Percentiles rank a stretch among this genome's conserved stretches.
Conservation (phyloP, 139 green algal genomes). For the Pleodorina starrii region DNA sequence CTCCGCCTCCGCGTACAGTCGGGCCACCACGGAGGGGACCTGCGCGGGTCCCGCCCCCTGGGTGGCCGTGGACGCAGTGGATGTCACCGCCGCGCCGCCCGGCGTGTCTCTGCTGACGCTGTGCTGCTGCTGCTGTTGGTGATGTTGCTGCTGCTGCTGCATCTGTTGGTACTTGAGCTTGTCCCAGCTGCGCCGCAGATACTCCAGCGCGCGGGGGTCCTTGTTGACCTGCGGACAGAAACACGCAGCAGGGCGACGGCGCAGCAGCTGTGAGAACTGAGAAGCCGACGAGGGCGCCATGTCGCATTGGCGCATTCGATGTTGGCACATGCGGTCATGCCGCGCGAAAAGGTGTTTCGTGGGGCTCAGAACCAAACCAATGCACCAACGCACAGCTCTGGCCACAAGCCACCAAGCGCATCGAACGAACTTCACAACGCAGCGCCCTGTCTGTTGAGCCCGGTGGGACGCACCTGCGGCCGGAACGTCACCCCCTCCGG, state of each 20-base stretch:
- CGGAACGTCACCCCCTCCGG: constrained; percentile 88
- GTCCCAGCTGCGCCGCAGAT: constrained; percentile 58
- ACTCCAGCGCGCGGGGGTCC: constrained; percentile 35
- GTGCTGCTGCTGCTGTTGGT: constrained; percentile 17
- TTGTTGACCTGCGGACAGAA: constrained; percentile 62
- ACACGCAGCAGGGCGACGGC: too few species aligned
- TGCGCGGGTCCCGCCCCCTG: background rate
- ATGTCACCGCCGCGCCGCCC: background rate
- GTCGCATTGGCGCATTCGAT: too few species aligned
- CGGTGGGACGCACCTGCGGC: constrained; percentile 65
- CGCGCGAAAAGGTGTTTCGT: too few species aligned
- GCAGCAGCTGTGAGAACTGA: too few species aligned
- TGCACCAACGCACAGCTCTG: too few species aligned
- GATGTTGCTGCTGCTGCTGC: constrained; percentile 21
- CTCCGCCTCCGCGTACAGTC: constrained; percentile 62
- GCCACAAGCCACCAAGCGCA: too few species aligned
- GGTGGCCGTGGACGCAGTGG: background rate
- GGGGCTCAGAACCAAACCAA: too few species aligned
- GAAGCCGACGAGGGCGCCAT: constrained; percentile 57
- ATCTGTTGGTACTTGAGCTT: background rate
- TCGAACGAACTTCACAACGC: too few species aligned
- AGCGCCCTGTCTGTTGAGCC: too few species aligned
- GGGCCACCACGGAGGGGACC: constrained; percentile 51
- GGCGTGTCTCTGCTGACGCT: background rate
- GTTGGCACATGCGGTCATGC: too few species aligned